phyloP scores from a whole-genome alignment of 2,329 filamentous ascomycete genomes.

The Penicillium sp. region DNA sequence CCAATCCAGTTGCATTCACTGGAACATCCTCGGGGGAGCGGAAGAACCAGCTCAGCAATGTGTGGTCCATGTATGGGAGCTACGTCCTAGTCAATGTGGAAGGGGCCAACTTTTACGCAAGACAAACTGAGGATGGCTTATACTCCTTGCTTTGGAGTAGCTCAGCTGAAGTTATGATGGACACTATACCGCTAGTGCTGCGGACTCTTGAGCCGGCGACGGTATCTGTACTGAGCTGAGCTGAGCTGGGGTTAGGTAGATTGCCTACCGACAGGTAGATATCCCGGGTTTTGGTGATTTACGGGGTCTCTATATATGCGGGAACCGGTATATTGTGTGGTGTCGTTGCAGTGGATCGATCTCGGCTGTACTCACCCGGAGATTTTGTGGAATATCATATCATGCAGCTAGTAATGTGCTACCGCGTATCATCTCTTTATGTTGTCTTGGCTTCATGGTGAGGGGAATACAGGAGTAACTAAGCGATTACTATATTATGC shows the following conservation, averaged over 20 bases:
- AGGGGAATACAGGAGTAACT: neutral
- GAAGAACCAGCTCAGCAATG: constrained; percentile 5
- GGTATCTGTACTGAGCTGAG: constrained; percentile 6
- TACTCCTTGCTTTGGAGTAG: constrained; percentile 15
- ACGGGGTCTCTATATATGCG: neutral
- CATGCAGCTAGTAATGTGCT: neutral
- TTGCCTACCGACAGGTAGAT: neutral
- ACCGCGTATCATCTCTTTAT: neutral
- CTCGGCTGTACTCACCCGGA: neutral
- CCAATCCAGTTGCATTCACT: constrained; percentile 10
- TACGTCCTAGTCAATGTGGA: constrained; percentile 13
- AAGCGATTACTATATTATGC: neutral
- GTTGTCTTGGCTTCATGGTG: neutral
- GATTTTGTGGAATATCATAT: neutral
- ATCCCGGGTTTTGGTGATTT: neutral
- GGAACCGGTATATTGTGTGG: neutral
- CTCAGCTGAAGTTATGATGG: constrained; percentile 5
- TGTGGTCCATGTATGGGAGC: constrained; percentile 14
- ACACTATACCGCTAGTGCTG: constrained; percentile 9
- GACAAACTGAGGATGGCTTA: constrained; percentile 4
- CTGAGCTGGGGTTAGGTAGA: neutral
- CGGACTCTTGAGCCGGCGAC: constrained; percentile 14
- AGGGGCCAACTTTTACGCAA: constrained; percentile 16
- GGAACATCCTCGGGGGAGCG: neutral
- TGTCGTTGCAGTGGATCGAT: neutral